Evolutionary conservation across 148 eudicot species (phyloP).

Genomic region (Diospyros lotus): DNA sequence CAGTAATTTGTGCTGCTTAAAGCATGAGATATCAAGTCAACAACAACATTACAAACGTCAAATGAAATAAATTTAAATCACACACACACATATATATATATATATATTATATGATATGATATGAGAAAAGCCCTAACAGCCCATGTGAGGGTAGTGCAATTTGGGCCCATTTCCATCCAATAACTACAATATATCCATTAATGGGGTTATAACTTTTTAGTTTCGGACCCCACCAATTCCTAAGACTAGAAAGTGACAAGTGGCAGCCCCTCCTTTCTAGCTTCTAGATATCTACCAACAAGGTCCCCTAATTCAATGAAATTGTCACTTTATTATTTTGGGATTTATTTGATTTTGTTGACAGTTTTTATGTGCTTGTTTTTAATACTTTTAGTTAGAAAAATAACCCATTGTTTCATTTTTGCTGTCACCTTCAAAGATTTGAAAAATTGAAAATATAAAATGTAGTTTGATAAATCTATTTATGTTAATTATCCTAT

Average conservation of each 20-base stretch:
- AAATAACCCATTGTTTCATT: no score
- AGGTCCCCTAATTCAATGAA: not conserved
- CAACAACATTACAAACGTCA: no score
- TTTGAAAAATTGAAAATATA: not conserved
- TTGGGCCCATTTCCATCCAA: slow-evolving; percentile 22
- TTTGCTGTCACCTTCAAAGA: not conserved
- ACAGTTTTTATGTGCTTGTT: no score
- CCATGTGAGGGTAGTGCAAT: slow-evolving; percentile 17
- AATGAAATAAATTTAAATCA: no score
- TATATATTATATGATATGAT: not conserved
- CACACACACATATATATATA: no score
- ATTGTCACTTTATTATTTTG: not conserved
- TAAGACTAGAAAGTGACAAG: not conserved
- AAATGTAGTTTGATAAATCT: no score
- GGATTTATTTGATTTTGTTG: no score
- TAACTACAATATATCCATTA: not conserved
- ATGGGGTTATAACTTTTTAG: not conserved
- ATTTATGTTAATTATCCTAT: no score
- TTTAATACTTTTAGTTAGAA: no score
- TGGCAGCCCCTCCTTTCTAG: no score
- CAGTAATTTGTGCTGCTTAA: not conserved
- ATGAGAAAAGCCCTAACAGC: slow-evolving; percentile 15
- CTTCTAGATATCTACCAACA: not conserved
- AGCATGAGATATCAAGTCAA: not conserved
- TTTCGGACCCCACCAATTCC: no score